Conservation (phyloP, 441 rosid species). For the Macaranga tanarius region DNA sequence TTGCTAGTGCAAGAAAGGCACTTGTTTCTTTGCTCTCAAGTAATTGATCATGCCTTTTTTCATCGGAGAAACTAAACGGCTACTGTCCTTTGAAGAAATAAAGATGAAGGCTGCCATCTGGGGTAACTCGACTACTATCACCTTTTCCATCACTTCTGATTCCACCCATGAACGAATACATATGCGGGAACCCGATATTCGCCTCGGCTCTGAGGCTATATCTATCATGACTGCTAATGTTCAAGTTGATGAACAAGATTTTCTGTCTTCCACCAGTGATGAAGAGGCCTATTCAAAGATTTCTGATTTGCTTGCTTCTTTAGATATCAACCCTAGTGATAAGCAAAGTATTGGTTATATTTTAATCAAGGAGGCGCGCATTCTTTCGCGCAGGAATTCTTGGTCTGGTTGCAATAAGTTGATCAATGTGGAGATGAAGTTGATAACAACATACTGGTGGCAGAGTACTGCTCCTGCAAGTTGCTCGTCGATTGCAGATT, state of each 20-base stretch:
- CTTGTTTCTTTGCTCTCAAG: background rate
- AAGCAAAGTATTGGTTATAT: background rate
- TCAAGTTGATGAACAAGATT: conserved; percentile 7
- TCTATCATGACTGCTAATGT: background rate
- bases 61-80: conserved; percentile 5
- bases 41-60: conserved; percentile 7
- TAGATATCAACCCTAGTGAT: conserved; percentile 2
- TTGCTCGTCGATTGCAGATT: background rate
- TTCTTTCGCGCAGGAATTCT: conserved; percentile 5
- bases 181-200: background rate
- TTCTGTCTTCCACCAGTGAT: background rate
- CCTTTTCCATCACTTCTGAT: conserved; percentile 1
- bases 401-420: background rate
- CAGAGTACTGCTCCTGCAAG: conserved; percentile 6
- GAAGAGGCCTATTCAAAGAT: conserved; percentile 16
- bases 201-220: background rate
- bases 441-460: conserved; percentile 18
- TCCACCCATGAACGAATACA: conserved; percentile 2
- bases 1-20: background rate
- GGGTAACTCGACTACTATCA: conserved; percentile 1
- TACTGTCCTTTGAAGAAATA: background rate
- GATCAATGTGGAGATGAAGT: conserved; percentile 11
- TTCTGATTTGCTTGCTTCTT: conserved; percentile 11
- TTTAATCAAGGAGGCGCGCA: conserved; percentile 12
- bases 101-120: background rate